Conservation (phyloP, 805 yeast genomes). For the Lipomyces yamanashiensis region DNA sequence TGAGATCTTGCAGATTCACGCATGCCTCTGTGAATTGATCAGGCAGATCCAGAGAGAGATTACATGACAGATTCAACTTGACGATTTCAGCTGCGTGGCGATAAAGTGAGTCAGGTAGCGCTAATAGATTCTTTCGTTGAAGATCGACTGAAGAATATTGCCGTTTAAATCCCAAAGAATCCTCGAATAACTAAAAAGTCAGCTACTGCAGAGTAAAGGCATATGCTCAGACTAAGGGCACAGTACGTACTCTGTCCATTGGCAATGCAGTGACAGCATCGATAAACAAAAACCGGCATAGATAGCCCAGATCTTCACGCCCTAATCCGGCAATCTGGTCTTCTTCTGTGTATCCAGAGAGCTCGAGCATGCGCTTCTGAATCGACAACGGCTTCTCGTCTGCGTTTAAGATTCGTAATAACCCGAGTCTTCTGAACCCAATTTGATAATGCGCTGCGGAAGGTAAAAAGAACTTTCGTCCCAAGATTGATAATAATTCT, state of each 20-base stretch:
- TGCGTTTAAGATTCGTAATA: constrained; percentile 60
- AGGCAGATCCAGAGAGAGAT: constrained; percentile 84
- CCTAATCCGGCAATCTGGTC: constrained; percentile 81
- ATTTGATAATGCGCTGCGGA: constrained; percentile 74
- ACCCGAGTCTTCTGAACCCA: constrained; percentile 54
- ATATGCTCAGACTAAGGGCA: background rate
- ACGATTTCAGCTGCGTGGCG: constrained; percentile 81
- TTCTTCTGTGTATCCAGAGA: constrained; percentile 78
- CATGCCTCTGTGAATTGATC: constrained; percentile 84
- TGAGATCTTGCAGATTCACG: constrained; percentile 51
- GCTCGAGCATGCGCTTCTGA: constrained; percentile 70
- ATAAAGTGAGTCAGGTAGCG: constrained; percentile 82
- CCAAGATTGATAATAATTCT: constrained; percentile 71
- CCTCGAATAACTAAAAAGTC: constrained; percentile 7
- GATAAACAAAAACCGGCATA: constrained; percentile 73
- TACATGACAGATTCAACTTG: constrained; percentile 78
- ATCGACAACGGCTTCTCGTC: constrained; percentile 77
- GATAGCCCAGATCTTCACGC: constrained; percentile 78
- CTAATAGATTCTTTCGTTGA: constrained; percentile 72
- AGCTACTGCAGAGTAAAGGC: background rate
- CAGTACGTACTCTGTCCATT: constrained; percentile 15
- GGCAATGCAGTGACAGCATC: constrained; percentile 33
- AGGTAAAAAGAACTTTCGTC: constrained; percentile 76
- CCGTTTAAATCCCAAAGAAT: constrained; percentile 30
- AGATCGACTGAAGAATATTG: constrained; percentile 77